phyloP scores from a whole-genome alignment of 1,284 basidiomycete genomes.

The Trichosporon faecale region DNA sequence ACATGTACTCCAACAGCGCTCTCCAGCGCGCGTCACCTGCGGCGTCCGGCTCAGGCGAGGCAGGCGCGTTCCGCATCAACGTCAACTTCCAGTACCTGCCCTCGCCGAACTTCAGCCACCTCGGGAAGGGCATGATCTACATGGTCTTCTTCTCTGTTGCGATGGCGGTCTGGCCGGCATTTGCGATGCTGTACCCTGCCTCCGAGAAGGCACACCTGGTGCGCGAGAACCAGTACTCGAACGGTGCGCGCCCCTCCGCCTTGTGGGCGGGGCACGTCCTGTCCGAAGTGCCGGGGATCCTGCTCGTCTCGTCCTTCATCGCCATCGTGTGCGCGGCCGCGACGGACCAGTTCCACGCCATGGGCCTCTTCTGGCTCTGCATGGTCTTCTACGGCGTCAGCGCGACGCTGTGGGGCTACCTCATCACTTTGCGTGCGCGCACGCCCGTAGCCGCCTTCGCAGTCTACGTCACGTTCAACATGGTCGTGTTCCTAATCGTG shows the following conservation, averaged over 20 bases:
- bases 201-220: slow-evolving; percentile 63
- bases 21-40: slow-evolving; percentile 58
- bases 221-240: slow-evolving; percentile 64
- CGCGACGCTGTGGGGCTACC: slow-evolving; percentile 66
- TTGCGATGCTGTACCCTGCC: slow-evolving; percentile 68
- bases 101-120: slow-evolving; percentile 30
- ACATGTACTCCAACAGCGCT: slow-evolving; percentile 64
- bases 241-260: slow-evolving; percentile 68
- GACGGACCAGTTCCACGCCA: slow-evolving; percentile 64
- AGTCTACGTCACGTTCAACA: slow-evolving; percentile 67
- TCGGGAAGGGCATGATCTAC: slow-evolving; percentile 37
- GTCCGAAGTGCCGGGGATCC: slow-evolving; percentile 65
- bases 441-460: slow-evolving; percentile 74
- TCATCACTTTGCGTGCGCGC: slow-evolving; percentile 61
- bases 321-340: slow-evolving; percentile 60
- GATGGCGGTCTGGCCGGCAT: slow-evolving; percentile 69
- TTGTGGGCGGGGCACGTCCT: slow-evolving; percentile 75
- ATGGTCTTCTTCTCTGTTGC: slow-evolving; percentile 38
- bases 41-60: background rate
- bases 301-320: slow-evolving; percentile 62
- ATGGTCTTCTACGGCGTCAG: slow-evolving; percentile 68
- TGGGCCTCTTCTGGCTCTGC: slow-evolving; percentile 63
- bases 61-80: slow-evolving; percentile 59
- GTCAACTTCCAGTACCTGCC: slow-evolving; percentile 59
- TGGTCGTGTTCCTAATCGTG: slow-evolving; percentile 64